Base-by-base conservation (phyloP, 1,139 yeast species). In the Sugiyamaella paludigena region DNA sequence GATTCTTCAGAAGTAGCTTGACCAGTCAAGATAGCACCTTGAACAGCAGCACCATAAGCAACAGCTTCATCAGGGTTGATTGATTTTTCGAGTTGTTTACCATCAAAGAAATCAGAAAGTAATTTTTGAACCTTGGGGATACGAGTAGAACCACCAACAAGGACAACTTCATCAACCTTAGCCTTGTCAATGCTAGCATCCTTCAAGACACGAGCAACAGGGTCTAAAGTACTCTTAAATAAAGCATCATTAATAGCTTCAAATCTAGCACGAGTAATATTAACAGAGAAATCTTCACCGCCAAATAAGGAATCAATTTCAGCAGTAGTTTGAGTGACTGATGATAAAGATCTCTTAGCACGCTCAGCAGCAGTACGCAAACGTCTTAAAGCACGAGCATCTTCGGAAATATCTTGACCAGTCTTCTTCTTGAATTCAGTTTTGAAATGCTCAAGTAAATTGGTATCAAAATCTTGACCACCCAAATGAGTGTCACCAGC, bases 401-500 rank as follows among this genome's bases (percentile, higher is more conserved):
- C 85, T 51, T 77, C 68, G 51, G 85, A 76, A 64, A 85, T 73
- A 70, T 85, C 94, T 69, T 80, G 77, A 75, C 83, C 84, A 75
- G 83, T 76, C 80, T 85, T 85, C 78, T 88, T 81, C 83, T 84
- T 83, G 82, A 85, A 85, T 71, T 85, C 92, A 63, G 80, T 79
- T 66, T 81, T 82, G 75, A 85, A 84, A 76, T 80, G 85, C 73
- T 75, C 84, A 56, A 85, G 85, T 67, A 85, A 75, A 77, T 86
- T 81, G 77, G 84, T 81, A 73, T 85, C 94, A 71, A 85, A 84
- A 74, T 84, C 94, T 75, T 89, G 96, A 80, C 97, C 97, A 79
- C 97, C 97, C 78, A 89, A 81, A 75, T 89, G 97, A 59, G 97
- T 89, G 76, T 89, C 96, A 84, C 97, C 97, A 53, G 96, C 96